Evolutionary conservation across 176 grass and related monocot genomes (phyloP).

Genomic region (Guadua angustifolia): DNA sequence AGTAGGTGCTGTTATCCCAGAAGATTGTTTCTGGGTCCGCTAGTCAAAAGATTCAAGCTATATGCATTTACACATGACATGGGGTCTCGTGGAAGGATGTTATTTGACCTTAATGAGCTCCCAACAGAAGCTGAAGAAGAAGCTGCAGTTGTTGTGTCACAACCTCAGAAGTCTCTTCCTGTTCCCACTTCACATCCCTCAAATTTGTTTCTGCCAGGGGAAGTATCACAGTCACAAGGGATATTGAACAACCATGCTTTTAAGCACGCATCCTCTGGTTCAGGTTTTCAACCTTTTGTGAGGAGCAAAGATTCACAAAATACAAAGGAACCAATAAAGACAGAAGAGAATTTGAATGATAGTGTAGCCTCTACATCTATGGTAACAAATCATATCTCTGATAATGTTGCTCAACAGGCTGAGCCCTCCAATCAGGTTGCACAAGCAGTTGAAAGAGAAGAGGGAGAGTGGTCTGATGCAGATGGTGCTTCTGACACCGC

Average conservation of each 20-base stretch:
- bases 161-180: constrained; percentile 81
- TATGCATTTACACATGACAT: constrained; percentile 99
- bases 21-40: constrained; percentile 19
- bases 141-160: constrained; percentile 51
- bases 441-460: constrained; percentile 84
- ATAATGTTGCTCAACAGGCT: constrained; percentile 34
- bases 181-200: constrained; percentile 44
- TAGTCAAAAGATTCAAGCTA: constrained; percentile 57
- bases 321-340: constrained; percentile 27
- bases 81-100: constrained; percentile 84
- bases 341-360: constrained; percentile 40
- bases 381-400: constrained; percentile 27
- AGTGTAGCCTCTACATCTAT: constrained; percentile 45
- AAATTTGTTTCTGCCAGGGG: constrained; percentile 56
- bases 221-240: constrained; percentile 55
- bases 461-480: constrained; percentile 97
- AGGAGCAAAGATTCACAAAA: constrained; percentile 61
- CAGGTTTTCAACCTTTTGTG: constrained; percentile 90
- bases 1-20: constrained; percentile 22
- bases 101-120: constrained; percentile 99
- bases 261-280: constrained; percentile 69
- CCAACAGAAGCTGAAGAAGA: constrained; percentile 74
- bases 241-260: constrained; percentile 93
- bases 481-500: constrained; percentile 68
- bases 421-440: constrained; percentile 43